Conservation (phyloP, 495 filamentous ascomycete genomes). For the Penicillium cinerascens region DNA sequence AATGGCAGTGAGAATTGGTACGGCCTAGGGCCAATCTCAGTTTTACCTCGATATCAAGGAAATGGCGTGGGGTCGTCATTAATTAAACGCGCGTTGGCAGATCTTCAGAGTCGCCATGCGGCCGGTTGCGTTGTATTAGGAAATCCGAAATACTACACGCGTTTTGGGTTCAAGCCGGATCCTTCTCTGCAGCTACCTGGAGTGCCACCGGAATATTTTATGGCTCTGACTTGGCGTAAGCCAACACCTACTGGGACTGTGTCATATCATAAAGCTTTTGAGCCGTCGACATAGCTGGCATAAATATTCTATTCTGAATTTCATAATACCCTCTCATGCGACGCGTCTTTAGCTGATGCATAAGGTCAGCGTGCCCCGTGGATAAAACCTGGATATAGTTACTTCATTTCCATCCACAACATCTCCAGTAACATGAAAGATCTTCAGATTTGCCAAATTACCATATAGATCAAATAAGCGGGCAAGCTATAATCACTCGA, state of each 20-base stretch:
- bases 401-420: too few species aligned
- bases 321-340: too few species aligned
- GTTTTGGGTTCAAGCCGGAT: background rate
- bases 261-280: slow-evolving; percentile 2
- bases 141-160: background rate
- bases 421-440: too few species aligned
- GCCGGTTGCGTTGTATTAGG: slow-evolving; percentile 1
- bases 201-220: slow-evolving; percentile 1
- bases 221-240: background rate
- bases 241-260: slow-evolving; percentile 1
- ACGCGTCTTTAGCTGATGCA: background rate
- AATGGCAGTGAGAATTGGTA: background rate
- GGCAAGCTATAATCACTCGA: too few species aligned
- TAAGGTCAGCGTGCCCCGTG: background rate
- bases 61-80: slow-evolving; percentile 1
- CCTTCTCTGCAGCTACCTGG: slow-evolving; percentile 1
- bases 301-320: too few species aligned
- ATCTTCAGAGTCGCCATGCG: background rate
- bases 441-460: too few species aligned
- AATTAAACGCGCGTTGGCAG: background rate
- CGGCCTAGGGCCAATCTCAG: background rate
- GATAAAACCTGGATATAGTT: too few species aligned
- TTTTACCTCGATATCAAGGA: background rate
- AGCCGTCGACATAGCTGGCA: background rate
- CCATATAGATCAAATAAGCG: too few species aligned